phyloP scores from a whole-genome alignment of 192 early-diverging fungal genomes.

The Backusella circina region DNA sequence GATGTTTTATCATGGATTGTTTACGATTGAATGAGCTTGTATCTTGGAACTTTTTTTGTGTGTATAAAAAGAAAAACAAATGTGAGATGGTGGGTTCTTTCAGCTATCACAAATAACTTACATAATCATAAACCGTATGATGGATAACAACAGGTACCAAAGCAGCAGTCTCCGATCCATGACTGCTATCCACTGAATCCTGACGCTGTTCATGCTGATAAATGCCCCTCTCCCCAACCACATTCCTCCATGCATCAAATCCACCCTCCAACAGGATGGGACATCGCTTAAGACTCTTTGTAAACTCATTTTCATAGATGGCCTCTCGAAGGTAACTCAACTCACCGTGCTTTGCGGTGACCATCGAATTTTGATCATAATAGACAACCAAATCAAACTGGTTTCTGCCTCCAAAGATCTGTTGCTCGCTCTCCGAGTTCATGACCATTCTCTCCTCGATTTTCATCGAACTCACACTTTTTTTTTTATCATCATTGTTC shows the following conservation, averaged over 20 bases:
- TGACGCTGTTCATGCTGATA: background rate
- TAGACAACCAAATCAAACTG: conserved; percentile 73
- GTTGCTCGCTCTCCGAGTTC: conserved; percentile 53
- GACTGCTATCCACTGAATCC: background rate
- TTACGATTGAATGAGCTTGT: background rate
- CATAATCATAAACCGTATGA: conserved; percentile 10
- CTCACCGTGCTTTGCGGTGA: conserved; percentile 23
- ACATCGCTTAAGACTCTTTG: conserved; percentile 42
- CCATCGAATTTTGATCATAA: conserved; percentile 57
- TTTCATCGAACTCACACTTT: conserved; percentile 44
- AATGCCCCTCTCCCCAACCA: conserved; percentile 47
- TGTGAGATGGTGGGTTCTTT: too few relatives aligned
- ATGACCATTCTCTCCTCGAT: conserved; percentile 57
- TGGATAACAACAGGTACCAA: background rate
- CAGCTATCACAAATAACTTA: conserved; percentile 1
- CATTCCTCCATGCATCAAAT: conserved; percentile 69
- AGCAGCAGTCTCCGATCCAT: background rate
- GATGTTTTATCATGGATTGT: background rate
- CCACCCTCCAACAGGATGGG: conserved; percentile 80
- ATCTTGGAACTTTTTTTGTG: background rate
- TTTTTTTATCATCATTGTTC: too few relatives aligned
- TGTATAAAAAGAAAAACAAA: too few relatives aligned
- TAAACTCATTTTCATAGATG: conserved; percentile 60
- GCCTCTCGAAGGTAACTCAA: conserved; percentile 49
- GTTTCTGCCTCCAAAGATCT: conserved; percentile 60